phyloP scores from a whole-genome alignment of 179 eudicot species.

The Vitellaria paradoxa region DNA sequence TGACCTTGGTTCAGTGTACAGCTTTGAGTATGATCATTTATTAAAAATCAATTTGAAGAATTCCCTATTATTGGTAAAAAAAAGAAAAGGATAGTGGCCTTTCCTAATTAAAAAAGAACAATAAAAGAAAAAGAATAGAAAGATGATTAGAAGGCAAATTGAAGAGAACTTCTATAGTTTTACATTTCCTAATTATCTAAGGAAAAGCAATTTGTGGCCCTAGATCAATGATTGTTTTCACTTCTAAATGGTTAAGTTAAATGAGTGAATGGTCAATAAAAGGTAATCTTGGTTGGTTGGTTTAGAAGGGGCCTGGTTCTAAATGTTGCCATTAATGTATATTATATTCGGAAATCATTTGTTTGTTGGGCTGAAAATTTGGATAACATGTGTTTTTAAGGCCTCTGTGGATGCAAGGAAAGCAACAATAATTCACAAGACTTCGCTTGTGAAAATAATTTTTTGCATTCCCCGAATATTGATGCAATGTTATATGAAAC shows the following conservation, averaged over 20 bases:
- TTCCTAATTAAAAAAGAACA: background rate
- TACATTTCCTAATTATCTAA: background rate
- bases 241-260: background rate
- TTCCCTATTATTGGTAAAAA: background rate
- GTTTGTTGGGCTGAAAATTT: background rate
- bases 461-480: too few relatives aligned
- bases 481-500: too few relatives aligned
- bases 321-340: too few relatives aligned
- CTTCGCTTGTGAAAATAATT: too few relatives aligned
- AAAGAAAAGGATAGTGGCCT: conserved; percentile 1
- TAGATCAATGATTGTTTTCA: too few relatives aligned
- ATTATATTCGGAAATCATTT: background rate
- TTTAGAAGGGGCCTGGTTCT: too few relatives aligned
- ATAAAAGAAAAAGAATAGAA: background rate
- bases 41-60: background rate
- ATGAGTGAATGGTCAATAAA: background rate
- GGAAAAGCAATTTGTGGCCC: background rate
- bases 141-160: background rate
- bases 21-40: conserved; percentile 58
- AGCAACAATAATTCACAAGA: too few relatives aligned
- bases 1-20: conserved; percentile 76
- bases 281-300: too few relatives aligned
- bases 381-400: background rate
- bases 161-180: background rate
- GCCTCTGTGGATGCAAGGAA: too few relatives aligned